A percentile compares a stretch with the other conserved stretches of the same genome.
These are phyloP conservation scores for Taphrina populina DNA, from an alignment of 1,139 yeast genomes.

Conservation along the genomic window DNA sequence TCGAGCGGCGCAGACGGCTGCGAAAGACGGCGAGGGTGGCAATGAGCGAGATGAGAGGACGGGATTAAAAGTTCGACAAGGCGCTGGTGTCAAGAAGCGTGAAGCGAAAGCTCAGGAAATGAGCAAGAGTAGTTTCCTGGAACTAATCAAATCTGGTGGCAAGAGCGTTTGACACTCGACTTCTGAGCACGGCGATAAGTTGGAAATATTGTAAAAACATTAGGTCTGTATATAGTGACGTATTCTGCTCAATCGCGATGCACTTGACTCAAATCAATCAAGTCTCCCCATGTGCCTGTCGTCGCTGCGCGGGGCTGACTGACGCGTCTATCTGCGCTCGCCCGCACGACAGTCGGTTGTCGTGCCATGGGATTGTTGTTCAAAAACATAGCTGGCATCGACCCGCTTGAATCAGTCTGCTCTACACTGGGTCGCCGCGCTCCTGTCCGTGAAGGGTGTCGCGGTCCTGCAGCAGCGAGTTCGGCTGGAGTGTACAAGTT, in stretches of 20 bases:
- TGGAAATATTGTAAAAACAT: no score
- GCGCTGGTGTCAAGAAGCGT: conserved; percentile 22
- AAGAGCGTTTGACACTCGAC: no score
- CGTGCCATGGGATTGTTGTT: conserved; percentile 4
- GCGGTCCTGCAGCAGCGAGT: conserved; percentile 3
- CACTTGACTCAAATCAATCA: no score
- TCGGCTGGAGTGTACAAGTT: conserved; percentile 6
- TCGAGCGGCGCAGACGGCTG: conserved; percentile 71
- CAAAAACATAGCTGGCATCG: conserved; percentile 1
- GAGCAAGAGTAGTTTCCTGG: conserved; percentile 35
- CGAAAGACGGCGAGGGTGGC: conserved; percentile 44
- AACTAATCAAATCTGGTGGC: conserved; percentile 34
- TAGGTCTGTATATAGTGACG: no score
- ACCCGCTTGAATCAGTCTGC: conserved; percentile 6
- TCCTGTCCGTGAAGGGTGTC: neutral
- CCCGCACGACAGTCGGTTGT: conserved; percentile 6
- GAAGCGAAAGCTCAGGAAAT: conserved; percentile 33
- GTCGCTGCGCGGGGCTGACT: no score
- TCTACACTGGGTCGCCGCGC: conserved; percentile 8
- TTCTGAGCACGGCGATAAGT: no score
- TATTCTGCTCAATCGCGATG: no score
- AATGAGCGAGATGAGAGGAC: conserved; percentile 11
- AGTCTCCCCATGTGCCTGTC: no score
- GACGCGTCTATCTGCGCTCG: no score
- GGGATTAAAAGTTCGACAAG: conserved; percentile 11